A percentile compares a stretch with the other conserved stretches of the same genome.
Conservation (phyloP, 2,329 filamentous ascomycete genomes). For the Rhexocercosporidium sp. region DNA sequence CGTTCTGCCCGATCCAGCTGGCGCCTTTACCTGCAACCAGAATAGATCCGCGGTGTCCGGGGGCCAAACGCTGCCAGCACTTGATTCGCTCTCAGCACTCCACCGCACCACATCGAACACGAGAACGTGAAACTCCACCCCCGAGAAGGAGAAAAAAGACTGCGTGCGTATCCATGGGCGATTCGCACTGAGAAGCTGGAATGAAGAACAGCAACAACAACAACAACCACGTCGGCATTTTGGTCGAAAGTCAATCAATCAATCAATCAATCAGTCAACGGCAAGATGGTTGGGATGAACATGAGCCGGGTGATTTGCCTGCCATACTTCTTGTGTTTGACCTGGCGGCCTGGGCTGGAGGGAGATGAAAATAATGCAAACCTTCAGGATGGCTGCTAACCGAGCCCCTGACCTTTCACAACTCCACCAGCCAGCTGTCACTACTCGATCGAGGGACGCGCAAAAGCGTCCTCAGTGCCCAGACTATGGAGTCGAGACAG, state of each 20-base stretch:
- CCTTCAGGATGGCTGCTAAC: background rate
- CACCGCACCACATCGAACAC: constrained; percentile 8
- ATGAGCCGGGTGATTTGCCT: background rate
- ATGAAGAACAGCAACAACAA: background rate
- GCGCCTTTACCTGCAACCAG: constrained; percentile 2
- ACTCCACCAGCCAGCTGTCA: background rate
- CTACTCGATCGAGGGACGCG: background rate
- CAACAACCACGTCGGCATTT: background rate
- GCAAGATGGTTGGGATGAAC: constrained; percentile 5
- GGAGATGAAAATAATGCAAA: constrained; percentile 1
- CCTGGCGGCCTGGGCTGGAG: background rate
- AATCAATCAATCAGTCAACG: too few species aligned
- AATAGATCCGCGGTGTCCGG: constrained; percentile 16
- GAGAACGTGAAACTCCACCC: constrained; percentile 15
- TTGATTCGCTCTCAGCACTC: constrained; percentile 8
- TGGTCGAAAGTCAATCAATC: background rate
- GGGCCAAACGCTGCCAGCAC: background rate
- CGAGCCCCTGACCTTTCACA: constrained; percentile 8
- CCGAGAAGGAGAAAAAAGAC: background rate
- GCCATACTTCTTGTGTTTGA: constrained; percentile 5
- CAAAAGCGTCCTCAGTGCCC: background rate
- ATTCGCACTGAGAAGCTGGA: background rate
- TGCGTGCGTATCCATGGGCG: background rate
- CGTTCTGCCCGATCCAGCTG: background rate
- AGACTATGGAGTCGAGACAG: constrained; percentile 7